Evolutionary conservation across 2,329 filamentous ascomycete genomes (phyloP).

Genomic region (Dactylellina drechsleri): DNA sequence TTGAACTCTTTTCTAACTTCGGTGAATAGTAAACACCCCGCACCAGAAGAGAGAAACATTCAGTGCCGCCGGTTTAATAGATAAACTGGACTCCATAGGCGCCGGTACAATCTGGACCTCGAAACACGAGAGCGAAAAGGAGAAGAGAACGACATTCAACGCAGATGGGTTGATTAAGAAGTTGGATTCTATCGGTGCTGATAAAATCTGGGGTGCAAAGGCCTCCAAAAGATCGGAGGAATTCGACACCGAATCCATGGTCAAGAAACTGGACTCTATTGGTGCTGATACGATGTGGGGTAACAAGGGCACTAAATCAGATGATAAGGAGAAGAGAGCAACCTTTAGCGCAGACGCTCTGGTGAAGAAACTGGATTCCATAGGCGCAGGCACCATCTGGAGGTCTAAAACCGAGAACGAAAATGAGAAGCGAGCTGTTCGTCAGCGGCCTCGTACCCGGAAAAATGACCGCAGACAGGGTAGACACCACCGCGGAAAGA

Average conservation of each 20-base stretch:
- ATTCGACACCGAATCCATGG: not conserved
- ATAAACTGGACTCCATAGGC: not conserved
- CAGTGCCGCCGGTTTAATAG: not conserved
- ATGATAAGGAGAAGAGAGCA: no score
- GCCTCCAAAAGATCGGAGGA: not conserved
- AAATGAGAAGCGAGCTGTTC: no score
- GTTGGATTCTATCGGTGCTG: not conserved
- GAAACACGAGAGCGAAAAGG: not conserved
- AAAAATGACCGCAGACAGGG: no score
- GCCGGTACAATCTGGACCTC: not conserved
- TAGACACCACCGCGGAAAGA: no score
- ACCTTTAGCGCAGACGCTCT: not conserved
- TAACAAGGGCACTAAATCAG: not conserved
- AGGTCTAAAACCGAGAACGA: no score
- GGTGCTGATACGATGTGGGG: not conserved
- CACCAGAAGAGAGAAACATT: no score
- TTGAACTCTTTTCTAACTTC: no score
- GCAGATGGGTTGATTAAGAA: not conserved
- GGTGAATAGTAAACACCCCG: no score
- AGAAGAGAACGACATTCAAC: not conserved
- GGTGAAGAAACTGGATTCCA: not conserved
- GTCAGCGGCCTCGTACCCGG: no score
- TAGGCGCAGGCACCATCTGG: no score
- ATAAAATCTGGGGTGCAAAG: not conserved
- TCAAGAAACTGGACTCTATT: not conserved